A percentile compares a stretch with the other conserved stretches of the same genome.
Evolutionary conservation across 2,329 filamentous ascomycete genomes (phyloP).

Genomic region (Alternaria postmessia): DNA sequence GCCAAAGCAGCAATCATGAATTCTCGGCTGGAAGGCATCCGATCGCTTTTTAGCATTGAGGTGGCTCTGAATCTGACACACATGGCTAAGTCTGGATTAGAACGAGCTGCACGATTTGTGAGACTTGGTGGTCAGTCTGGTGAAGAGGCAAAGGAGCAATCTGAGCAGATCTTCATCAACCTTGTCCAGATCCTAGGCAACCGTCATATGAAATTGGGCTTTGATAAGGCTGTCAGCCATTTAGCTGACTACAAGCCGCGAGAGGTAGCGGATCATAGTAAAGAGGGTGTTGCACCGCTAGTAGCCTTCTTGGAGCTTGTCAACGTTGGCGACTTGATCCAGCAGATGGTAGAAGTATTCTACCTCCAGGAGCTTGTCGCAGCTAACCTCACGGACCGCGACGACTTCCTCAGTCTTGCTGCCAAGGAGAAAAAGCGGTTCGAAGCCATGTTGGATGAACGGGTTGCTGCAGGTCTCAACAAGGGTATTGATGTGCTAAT

Average conservation of each 20-base stretch:
- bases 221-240: conserved; percentile 90
- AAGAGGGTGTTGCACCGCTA: conserved; percentile 82
- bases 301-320: conserved; percentile 97
- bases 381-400: conserved; percentile 83
- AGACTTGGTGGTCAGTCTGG: conserved; percentile 80
- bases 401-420: conserved; percentile 92
- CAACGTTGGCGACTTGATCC: conserved; percentile 96
- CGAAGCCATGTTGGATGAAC: conserved; percentile 97
- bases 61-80: conserved; percentile 91
- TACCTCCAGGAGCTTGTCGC: conserved; percentile 93
- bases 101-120: conserved; percentile 84
- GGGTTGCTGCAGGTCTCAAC: conserved; percentile 92
- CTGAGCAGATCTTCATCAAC: conserved; percentile 84
- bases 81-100: conserved; percentile 84
- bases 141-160: conserved; percentile 85
- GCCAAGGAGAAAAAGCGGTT: conserved; percentile 97
- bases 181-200: conserved; percentile 85
- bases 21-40: conserved; percentile 90
- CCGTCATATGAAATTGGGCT: conserved; percentile 89
- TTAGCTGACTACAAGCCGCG: conserved; percentile 90
- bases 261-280: conserved; percentile 75
- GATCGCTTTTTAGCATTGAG: conserved; percentile 94
- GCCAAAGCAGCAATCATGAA: conserved; percentile 99
- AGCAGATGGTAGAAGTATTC: conserved; percentile 99
- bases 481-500: conserved; percentile 98